A percentile compares a stretch with the other conserved stretches of the same genome.
Conservation (phyloP, 2,329 filamentous ascomycete species). For the Decorospora gaudefroyi region DNA sequence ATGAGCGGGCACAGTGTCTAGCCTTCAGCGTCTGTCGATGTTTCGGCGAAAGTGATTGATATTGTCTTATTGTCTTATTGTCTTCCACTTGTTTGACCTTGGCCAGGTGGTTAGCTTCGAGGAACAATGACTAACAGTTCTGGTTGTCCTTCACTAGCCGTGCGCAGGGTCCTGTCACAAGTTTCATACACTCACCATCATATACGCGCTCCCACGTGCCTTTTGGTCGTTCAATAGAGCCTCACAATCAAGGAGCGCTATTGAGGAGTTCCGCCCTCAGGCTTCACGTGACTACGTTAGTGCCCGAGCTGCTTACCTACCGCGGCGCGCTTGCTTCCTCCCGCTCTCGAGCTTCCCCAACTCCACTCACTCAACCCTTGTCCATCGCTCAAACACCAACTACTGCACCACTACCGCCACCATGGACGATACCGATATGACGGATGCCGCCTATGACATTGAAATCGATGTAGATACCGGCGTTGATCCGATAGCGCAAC, state of each 20-base stretch:
- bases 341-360: slow-evolving; percentile 10
- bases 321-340: slow-evolving; percentile 11
- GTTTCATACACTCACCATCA: background rate
- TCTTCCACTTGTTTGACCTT: slow-evolving; percentile 4
- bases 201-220: background rate
- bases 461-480: slow-evolving; percentile 41
- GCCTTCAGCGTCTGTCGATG: background rate
- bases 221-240: background rate
- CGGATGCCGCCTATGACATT: slow-evolving; percentile 45
- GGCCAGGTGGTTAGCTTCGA: background rate
- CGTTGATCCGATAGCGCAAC: slow-evolving; percentile 23
- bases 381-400: slow-evolving; percentile 4
- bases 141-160: slow-evolving; percentile 1
- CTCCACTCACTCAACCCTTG: slow-evolving; percentile 20
- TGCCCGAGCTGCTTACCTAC: slow-evolving; percentile 12
- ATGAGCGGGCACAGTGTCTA: background rate
- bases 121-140: slow-evolving; percentile 1
- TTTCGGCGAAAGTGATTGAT: background rate
- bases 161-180: background rate
- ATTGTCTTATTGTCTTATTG: too few relatives aligned
- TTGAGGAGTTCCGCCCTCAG: background rate
- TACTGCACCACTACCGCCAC: slow-evolving; percentile 7
- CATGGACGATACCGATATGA: slow-evolving; percentile 45
- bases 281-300: slow-evolving; percentile 22
- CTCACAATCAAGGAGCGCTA: background rate